These are phyloP conservation scores for Aegle marmelos DNA, from an alignment of 345 rosid species.

Conservation along the genomic window DNA sequence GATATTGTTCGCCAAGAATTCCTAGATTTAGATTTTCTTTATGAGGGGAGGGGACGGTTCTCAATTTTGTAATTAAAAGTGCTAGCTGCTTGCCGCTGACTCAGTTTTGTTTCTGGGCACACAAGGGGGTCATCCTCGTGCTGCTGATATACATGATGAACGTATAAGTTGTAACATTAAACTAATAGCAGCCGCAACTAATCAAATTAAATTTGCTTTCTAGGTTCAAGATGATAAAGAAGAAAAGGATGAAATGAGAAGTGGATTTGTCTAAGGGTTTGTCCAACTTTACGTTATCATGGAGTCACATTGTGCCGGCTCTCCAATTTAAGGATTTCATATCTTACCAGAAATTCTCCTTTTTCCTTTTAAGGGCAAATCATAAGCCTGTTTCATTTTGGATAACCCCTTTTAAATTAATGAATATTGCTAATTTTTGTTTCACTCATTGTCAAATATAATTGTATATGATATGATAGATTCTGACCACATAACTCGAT, in stretches of 20 bases:
- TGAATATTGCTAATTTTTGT: not conserved
- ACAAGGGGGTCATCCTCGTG: not conserved
- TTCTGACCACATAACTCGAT: not conserved
- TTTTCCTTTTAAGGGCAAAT: not conserved
- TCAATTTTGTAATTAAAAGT: not conserved
- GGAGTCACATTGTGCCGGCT: not conserved
- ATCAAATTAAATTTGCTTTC: not conserved
- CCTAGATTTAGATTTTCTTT: not conserved
- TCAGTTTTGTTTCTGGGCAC: not conserved
- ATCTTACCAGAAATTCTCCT: conserved; percentile 7
- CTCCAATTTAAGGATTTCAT: not conserved
- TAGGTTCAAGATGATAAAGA: not conserved
- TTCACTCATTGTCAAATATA: not conserved
- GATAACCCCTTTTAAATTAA: not conserved
- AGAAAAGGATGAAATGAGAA: no score
- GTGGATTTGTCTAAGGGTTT: not conserved
- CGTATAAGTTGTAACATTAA: not conserved
- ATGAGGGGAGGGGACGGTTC: not conserved
- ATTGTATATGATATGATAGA: not conserved
- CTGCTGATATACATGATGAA: not conserved
- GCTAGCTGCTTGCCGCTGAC: not conserved
- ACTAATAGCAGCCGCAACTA: not conserved
- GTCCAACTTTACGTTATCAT: not conserved
- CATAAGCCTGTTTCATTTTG: not conserved
- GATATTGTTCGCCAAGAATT: not conserved